phyloP scores from a whole-genome alignment of 257 asterid species.

The Thymus quinquecostatus region DNA sequence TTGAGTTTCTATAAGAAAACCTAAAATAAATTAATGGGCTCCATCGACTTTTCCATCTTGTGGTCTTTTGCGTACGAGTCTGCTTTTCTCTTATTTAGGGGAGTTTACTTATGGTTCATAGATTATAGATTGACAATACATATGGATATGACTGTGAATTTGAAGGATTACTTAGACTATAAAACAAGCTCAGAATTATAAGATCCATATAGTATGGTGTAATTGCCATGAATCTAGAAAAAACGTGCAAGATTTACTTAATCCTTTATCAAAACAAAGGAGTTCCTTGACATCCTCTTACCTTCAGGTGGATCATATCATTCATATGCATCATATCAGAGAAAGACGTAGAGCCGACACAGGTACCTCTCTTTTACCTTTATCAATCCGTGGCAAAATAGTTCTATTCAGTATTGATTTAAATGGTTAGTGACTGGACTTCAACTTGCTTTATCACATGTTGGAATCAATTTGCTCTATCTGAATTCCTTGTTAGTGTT shows the following conservation, averaged over 20 bases:
- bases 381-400: constrained; percentile 6
- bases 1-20: background rate
- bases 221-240: background rate
- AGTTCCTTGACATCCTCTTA: background rate
- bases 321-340: background rate
- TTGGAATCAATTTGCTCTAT: background rate
- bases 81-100: too few species aligned
- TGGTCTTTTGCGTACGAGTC: too few species aligned
- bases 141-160: too few species aligned
- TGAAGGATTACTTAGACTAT: too few species aligned
- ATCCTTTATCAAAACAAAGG: too few species aligned
- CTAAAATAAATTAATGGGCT: too few species aligned
- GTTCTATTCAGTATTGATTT: constrained; percentile 22
- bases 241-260: background rate
- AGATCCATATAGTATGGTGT: background rate
- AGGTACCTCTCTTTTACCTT: constrained; percentile 1
- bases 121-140: too few species aligned
- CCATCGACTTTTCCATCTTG: background rate
- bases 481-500: too few species aligned
- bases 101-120: too few species aligned
- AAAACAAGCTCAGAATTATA: too few species aligned
- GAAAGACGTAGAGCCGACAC: background rate
- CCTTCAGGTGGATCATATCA: background rate
- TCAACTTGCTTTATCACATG: constrained; percentile 21
- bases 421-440: constrained; percentile 38